Conservation (phyloP, 179 eudicot genomes). For the Pouteria campechiana region DNA sequence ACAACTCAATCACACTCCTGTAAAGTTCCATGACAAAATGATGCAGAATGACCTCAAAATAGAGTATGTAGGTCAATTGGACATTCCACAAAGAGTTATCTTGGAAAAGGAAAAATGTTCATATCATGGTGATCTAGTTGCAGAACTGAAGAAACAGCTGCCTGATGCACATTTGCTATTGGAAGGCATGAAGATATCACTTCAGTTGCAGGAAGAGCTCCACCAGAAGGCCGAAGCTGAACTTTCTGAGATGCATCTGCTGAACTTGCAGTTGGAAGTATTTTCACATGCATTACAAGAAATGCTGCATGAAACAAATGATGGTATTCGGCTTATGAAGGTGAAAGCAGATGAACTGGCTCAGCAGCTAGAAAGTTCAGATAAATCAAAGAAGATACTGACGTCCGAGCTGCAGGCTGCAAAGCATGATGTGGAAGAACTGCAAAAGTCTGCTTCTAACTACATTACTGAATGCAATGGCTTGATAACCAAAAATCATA, state of each 20-base stretch:
- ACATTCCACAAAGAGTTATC: too few relatives aligned
- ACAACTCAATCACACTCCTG: too few relatives aligned
- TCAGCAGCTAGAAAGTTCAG: conserved; percentile 45
- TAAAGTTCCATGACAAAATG: too few relatives aligned
- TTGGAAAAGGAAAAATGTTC: too few relatives aligned
- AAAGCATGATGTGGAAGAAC: conserved; percentile 25
- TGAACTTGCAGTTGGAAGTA: conserved; percentile 50
- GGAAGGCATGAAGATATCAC: conserved; percentile 60
- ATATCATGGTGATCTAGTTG: conserved; percentile 19
- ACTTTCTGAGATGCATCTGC: conserved; percentile 47
- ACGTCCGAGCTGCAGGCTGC: conserved; percentile 42
- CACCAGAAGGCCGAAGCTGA: conserved; percentile 66
- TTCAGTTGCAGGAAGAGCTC: conserved; percentile 55
- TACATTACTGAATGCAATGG: conserved; percentile 34
- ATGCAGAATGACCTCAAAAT: too few relatives aligned
- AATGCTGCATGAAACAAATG: conserved; percentile 42
- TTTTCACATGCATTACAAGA: conserved; percentile 51
- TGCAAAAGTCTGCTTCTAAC: conserved; percentile 31
- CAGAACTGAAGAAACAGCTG: conserved; percentile 20
- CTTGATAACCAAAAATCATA: conserved; percentile 39
- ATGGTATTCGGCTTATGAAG: conserved; percentile 19
- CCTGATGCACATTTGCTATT: conserved; percentile 42
- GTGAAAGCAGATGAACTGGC: conserved; percentile 32
- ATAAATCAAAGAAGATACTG: conserved; percentile 33
- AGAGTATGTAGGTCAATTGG: too few relatives aligned